These are phyloP conservation scores for Trichoderma afroharzianum DNA, from an alignment of 2,329 filamentous ascomycete species.

Conservation along the genomic window DNA sequence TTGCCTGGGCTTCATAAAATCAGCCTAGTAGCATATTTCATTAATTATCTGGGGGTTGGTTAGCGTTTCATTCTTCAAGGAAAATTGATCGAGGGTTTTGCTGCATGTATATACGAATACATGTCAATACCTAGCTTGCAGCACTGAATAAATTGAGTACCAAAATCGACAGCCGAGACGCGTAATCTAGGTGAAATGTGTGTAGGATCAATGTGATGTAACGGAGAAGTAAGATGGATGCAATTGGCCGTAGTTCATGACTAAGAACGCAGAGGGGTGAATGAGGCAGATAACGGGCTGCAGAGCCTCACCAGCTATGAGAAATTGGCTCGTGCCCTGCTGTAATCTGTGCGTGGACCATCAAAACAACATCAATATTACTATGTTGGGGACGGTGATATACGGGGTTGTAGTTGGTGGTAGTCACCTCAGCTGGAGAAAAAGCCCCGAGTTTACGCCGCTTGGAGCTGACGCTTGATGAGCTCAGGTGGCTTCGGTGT, in stretches of 20 bases:
- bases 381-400: neutral
- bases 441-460: neutral
- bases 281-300: neutral
- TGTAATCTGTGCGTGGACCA: neutral
- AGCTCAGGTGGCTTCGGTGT: neutral
- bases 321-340: neutral
- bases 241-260: neutral
- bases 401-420: neutral
- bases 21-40: neutral
- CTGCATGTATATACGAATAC: neutral
- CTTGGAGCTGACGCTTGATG: neutral
- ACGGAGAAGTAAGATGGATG: neutral
- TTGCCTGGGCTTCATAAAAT: neutral
- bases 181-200: neutral
- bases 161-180: neutral
- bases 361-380: neutral
- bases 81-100: neutral
- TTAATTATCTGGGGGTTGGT: slow-evolving; percentile 7
- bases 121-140: neutral
- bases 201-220: neutral
- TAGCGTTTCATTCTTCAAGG: neutral
- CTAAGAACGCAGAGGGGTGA: neutral
- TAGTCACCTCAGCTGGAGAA: neutral
- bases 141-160: neutral
- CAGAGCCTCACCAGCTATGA: neutral